Evolutionary conservation across 257 asterid species (phyloP), one percentile per base, ranked within the genome.

Genomic region (Nicotiana tabacum): DNA sequence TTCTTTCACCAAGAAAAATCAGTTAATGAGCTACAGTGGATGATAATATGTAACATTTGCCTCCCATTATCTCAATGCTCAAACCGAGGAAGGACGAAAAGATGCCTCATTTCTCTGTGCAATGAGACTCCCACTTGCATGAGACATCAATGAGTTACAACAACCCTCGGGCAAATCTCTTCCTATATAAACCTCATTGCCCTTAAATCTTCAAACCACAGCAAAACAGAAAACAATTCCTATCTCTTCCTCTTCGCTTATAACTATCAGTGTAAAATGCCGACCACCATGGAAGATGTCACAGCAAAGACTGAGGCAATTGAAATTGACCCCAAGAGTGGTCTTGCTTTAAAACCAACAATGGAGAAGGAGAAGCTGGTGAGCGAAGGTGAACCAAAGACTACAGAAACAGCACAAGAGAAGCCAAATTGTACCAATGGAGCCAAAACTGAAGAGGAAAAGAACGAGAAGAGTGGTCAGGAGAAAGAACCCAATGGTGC

Each of bases 51-150:
- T 24, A 27, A 48, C 57, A 69, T 48, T 46, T 72, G 15, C 79
- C 24, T 46, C 78, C 30, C 85, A 86, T 88, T 85, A 86, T 90
- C 89, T 82, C 80, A 88, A 83, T 88, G 94, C 93, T 87, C 97
- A 86, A 66, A 84, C 87, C 93, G 87, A 92, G 93, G 91, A 82
- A 83, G 35, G 77, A 29, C 43, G 30, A 48, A 46, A 6, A 48
- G 62, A 46, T 46, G 79, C 79, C 48, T 11, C 39, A 12, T 9
- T n/a, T 10, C 4, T 68, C 32, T n/a, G 18, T 39, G 5, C 57
- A 7, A 13, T 46, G 37, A n/a, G 53, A 77, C 69, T 55, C 62
- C 72, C 72, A 82, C 77, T 60, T 82, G 81, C 70, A 66, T 37
- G 82, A 33, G 77, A 83, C 83, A 84, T 90, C 32, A 86, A 88